Base-by-base conservation (phyloP, 164 flowering plant species). In the Magnolia sinica region DNA sequence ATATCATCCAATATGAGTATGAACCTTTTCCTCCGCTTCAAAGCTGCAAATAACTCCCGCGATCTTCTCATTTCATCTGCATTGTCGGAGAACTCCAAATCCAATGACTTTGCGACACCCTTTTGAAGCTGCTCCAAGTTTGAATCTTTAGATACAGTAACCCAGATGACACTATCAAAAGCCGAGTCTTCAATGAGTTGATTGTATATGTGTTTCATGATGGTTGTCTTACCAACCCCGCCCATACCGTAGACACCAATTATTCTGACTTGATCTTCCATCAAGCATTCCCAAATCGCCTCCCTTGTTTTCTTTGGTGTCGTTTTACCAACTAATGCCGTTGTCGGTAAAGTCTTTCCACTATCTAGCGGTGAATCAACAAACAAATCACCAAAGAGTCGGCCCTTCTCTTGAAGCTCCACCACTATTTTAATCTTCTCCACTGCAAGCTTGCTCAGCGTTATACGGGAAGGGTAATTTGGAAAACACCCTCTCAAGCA, bases 191-290 rank as follows among this genome's bases (percentile, higher is more conserved):
- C 73, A 14, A n/a, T 52, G 22, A 77, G 59, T 14, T 8, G 70
- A 64, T 77, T 72, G 70, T 71, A 55, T 27, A 77, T 50, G 31
- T 77, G 71, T 23, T n/a, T 77, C 70, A 77, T 64, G 23, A 77
- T 63, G 49, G 76, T 78, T 16, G 80, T 73, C 50, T 78, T 78
- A 18, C 80, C 80, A 7, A 78, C 80, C 52, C 79, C 79, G 20
- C 75, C 79, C 71, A 77, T 63, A 2, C 79, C 79, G 55, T 77
- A 73, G 50, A 77, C 58, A 6, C 76, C 80, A 68, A 78, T 73
- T 7, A 18, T 68, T 29, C 67, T 58, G 13, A 73, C 22, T 1
- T 52, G 37, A 27, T 5, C 68, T n/a, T 73, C 65, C 72, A 27
- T 52, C 22, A 72, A 64, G 29, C 63, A 50, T n/a, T 66, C 71